Evolutionary conservation across 2,329 filamentous ascomycete species (phyloP).

Genomic region (Cephalotrichum gorgonifer): DNA sequence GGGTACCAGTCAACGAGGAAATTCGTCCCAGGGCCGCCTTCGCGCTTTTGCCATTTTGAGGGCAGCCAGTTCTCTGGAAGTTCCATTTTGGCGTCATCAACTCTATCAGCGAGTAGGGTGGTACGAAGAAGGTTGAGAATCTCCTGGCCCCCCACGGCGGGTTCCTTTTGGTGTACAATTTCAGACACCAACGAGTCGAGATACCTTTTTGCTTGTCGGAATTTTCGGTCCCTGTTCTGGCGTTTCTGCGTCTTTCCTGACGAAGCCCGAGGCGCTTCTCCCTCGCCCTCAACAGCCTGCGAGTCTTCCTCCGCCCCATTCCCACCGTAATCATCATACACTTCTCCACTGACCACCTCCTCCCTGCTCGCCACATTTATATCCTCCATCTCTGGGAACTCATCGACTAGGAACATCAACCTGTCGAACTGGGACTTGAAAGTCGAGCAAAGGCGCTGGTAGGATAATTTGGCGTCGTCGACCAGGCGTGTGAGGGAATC

Average conservation of each 20-base stretch:
- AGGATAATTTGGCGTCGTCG: slow-evolving; percentile 1
- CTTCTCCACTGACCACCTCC: too few species aligned
- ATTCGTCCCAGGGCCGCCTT: background rate
- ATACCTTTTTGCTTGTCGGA: background rate
- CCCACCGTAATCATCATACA: too few species aligned
- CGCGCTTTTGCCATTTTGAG: background rate
- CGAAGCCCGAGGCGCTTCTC: background rate
- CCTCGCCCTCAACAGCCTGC: background rate
- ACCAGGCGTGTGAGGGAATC: background rate
- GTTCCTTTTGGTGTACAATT: background rate
- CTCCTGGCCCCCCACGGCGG: background rate
- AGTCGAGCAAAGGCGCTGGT: slow-evolving; percentile 1
- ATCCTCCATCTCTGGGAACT: slow-evolving; percentile 1
- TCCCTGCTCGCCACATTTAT: too few species aligned
- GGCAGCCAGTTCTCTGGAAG: background rate
- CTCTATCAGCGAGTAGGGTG: background rate
- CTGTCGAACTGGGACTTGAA: slow-evolving; percentile 12
- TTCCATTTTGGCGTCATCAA: background rate
- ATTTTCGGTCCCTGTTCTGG: background rate
- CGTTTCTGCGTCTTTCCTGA: background rate
- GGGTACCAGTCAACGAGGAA: slow-evolving; percentile 3
- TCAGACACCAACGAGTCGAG: background rate
- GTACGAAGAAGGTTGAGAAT: background rate
- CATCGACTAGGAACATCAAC: slow-evolving; percentile 10
- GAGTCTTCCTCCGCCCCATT: too few species aligned